A percentile compares a stretch with the other conserved stretches of the same genome.
Evolutionary conservation across 371 early-diverging fungal species (phyloP).

Genomic region (Phascolomyces articulosus): DNA sequence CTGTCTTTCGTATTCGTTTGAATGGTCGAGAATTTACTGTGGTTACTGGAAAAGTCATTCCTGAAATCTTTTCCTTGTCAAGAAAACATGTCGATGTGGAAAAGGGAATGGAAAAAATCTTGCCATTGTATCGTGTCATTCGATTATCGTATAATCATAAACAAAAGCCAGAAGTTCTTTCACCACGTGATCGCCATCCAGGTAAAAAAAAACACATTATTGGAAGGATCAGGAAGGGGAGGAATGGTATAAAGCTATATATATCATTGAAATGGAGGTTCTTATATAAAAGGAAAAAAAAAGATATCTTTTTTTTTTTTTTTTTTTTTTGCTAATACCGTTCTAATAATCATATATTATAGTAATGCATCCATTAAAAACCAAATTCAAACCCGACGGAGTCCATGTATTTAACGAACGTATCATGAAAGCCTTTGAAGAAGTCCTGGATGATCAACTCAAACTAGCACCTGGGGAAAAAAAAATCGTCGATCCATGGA

Average conservation of each 20-base stretch:
- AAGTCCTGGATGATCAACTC: slow-evolving; percentile 15
- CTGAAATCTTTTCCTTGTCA: not conserved
- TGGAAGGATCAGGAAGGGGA: too few relatives aligned
- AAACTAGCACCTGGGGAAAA: slow-evolving; percentile 22
- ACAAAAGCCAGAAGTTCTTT: not conserved
- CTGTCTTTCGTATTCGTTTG: slow-evolving; percentile 6
- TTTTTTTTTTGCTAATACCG: not conserved
- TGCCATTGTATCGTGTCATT: slow-evolving; percentile 7
- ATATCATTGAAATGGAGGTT: too few relatives aligned
- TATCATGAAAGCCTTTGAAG: slow-evolving; percentile 21
- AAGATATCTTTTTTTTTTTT: not conserved
- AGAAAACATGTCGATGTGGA: not conserved
- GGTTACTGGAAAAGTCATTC: slow-evolving; percentile 8
- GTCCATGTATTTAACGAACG: slow-evolving; percentile 32
- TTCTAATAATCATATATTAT: not conserved
- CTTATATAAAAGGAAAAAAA: slow-evolving; percentile 2
- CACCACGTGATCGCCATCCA: slow-evolving; percentile 11
- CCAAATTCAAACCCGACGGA: slow-evolving; percentile 34
- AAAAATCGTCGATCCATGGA: slow-evolving; percentile 11
- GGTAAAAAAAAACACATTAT: not conserved
- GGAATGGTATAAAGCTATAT: too few relatives aligned
- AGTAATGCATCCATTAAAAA: slow-evolving; percentile 29
- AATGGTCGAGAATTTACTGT: slow-evolving; percentile 7
- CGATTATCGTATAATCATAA: slow-evolving; percentile 11
- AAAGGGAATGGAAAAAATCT: slow-evolving; percentile 13